Evolutionary conservation across 345 rosid species (phyloP), one percentile per base, ranked within the genome.

Genomic region (Eucalyptus erythrocorys): DNA sequence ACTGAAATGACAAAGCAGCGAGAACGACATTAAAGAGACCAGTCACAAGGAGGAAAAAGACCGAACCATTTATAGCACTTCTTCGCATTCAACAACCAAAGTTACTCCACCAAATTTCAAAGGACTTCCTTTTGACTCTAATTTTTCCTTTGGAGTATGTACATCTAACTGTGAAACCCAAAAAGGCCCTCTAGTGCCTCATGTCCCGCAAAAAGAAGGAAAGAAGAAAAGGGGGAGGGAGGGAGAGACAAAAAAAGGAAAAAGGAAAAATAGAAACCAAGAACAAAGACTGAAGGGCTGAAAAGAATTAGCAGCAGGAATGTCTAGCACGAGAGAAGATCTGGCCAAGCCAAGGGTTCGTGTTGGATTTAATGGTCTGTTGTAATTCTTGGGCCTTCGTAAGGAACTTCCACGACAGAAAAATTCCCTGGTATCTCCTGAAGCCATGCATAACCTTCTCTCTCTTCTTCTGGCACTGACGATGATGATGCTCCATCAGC

Each of bases 381-480:
- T 8, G 88, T 91, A 32, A 96, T 92, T 84, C 27, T 86, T 6
- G 98, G 98, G 48, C 97, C 98, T 49, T 66, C 61, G 91, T 98
- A 97, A 71, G 27, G 3, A 6, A 93, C 93, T 87, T 94, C 93
- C 34, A 90, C 92, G n/a, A 95, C 93, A 26, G 85, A 61, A 66
- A 94, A 92, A 34, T 94, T 99, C 43, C 91, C 93, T 7, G 96
- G 98, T 8, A 87, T 93, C 90, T 97, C 97, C 87, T 93, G 92
- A 48, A 98, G 96, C 99, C 99, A 97, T 22, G 96, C 97, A 90
- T 91, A 82, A 21, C 92, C 88, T 89, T 92, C 92, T 87, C 66
- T 91, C 87, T 94, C 95, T 88, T 93, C 97, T 88, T 93, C 98
- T 13, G 93, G 88, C 27, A 92, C 86, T 6, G 93, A 89, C 30